Evolutionary conservation across 176 grass and related monocot species (phyloP).

Genomic region (Sorghum bicolor): DNA sequence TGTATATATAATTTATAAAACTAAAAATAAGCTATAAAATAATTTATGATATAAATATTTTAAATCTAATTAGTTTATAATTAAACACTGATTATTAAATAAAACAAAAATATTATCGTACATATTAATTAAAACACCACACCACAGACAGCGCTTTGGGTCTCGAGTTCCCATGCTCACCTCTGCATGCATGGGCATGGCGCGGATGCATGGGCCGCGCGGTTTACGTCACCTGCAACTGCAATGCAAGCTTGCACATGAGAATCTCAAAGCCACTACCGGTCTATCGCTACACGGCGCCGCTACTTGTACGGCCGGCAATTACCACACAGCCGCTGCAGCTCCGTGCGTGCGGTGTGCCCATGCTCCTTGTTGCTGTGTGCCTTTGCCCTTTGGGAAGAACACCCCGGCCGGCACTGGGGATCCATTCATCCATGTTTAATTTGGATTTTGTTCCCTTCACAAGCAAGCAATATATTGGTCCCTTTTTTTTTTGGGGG

Average conservation of each 20-base stretch:
- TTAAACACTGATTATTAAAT: no score
- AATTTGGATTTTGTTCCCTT: neutral
- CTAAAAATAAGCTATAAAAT: no score
- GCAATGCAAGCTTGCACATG: neutral
- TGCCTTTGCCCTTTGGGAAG: constrained; percentile 23
- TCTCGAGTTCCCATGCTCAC: neutral
- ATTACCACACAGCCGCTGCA: no score
- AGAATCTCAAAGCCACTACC: constrained; percentile 35
- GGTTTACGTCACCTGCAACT: constrained; percentile 34
- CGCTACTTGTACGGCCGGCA: no score
- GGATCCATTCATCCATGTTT: constrained; percentile 17
- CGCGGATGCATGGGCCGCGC: constrained; percentile 3
- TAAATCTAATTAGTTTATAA: no score
- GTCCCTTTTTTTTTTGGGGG: no score
- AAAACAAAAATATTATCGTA: no score
- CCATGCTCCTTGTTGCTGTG: constrained; percentile 1
- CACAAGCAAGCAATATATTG: constrained; percentile 12
- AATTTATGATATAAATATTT: no score
- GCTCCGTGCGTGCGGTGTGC: neutral
- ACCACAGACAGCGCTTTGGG: no score
- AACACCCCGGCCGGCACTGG: constrained; percentile 28
- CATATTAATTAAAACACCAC: no score
- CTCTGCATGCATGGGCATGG: neutral
- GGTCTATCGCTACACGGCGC: neutral
- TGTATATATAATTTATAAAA: no score